phyloP scores from a whole-genome alignment of 1,284 basidiomycete genomes.

The Pseudozyma tsukubaensis region DNA sequence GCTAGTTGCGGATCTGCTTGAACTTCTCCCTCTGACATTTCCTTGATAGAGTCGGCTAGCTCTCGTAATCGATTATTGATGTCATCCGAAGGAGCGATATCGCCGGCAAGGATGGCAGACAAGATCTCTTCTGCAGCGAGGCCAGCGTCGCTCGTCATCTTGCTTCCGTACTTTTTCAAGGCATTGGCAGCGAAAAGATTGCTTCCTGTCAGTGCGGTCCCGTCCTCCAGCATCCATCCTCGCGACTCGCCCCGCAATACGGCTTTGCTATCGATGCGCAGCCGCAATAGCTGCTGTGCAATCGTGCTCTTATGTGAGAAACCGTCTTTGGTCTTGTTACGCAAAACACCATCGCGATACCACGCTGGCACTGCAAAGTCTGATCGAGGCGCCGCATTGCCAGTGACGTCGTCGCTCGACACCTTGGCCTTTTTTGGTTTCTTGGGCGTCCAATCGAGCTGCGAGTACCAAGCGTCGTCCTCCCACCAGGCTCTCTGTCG shows the following conservation, averaged over 20 bases:
- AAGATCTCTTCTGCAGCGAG: constrained; percentile 28
- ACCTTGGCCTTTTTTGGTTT: constrained; percentile 73
- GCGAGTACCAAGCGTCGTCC: constrained; percentile 85
- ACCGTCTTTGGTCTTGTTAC: constrained; percentile 40
- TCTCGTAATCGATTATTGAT: constrained; percentile 18
- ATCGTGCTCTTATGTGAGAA: constrained; percentile 31
- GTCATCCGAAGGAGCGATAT: constrained; percentile 18
- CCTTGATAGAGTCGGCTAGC: constrained; percentile 40
- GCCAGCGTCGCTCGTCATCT: constrained; percentile 39
- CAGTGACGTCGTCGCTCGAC: constrained; percentile 7
- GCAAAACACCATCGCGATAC: constrained; percentile 56
- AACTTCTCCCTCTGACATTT: constrained; percentile 12
- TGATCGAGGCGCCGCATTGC: constrained; percentile 7
- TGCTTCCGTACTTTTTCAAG: constrained; percentile 33
- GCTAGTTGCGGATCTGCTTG: constrained; percentile 41
- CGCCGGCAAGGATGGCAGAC: constrained; percentile 26
- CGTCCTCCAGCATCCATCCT: constrained; percentile 41
- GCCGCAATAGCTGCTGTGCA: constrained; percentile 50
- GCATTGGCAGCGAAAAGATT: constrained; percentile 42
- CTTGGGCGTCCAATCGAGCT: constrained; percentile 96
- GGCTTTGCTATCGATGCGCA: constrained; percentile 44
- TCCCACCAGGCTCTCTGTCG: constrained; percentile 72
- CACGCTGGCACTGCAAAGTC: constrained; percentile 49
- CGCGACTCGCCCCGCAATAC: constrained; percentile 29
- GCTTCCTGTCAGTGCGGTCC: constrained; percentile 30